Evolutionary conservation across 108 stramenopile genomes (phyloP).

Genomic region (Aurantiochytrium sp.): DNA sequence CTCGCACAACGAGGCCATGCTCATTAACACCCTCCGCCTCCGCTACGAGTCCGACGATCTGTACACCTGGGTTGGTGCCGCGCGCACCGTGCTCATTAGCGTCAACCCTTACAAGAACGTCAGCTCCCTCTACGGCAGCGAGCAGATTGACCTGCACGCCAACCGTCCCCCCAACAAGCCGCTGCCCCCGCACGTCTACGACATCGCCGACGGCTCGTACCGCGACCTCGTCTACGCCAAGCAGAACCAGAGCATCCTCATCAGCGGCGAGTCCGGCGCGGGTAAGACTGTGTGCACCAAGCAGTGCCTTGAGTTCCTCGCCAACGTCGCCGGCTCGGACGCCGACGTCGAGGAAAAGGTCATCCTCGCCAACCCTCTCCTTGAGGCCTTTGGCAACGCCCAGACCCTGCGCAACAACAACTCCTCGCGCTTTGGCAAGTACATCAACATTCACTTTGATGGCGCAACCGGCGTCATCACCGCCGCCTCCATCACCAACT

Average conservation of each 20-base stretch:
- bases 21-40: slow-evolving; percentile 34
- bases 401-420: slow-evolving; percentile 36
- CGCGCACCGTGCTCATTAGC: slow-evolving; percentile 16
- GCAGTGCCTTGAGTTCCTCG: slow-evolving; percentile 37
- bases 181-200: slow-evolving; percentile 18
- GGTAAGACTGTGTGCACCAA: slow-evolving; percentile 37
- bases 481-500: slow-evolving; percentile 25
- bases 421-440: slow-evolving; percentile 28
- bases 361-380: slow-evolving; percentile 31
- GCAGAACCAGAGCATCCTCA: slow-evolving; percentile 12
- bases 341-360: slow-evolving; percentile 25
- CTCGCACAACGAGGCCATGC: slow-evolving; percentile 30
- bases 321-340: slow-evolving; percentile 30
- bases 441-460: slow-evolving; percentile 12
- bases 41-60: slow-evolving; percentile 41
- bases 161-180: slow-evolving; percentile 17
- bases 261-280: slow-evolving; percentile 25
- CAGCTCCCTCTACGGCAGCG: neutral
- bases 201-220: slow-evolving; percentile 6
- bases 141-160: neutral
- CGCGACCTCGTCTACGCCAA: neutral
- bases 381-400: slow-evolving; percentile 41
- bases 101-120: slow-evolving; percentile 21
- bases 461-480: neutral
- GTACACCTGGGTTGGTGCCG: slow-evolving; percentile 45